Conservation (phyloP, 768 basidiomycete species). For the Calocybe gangraenosa region DNA sequence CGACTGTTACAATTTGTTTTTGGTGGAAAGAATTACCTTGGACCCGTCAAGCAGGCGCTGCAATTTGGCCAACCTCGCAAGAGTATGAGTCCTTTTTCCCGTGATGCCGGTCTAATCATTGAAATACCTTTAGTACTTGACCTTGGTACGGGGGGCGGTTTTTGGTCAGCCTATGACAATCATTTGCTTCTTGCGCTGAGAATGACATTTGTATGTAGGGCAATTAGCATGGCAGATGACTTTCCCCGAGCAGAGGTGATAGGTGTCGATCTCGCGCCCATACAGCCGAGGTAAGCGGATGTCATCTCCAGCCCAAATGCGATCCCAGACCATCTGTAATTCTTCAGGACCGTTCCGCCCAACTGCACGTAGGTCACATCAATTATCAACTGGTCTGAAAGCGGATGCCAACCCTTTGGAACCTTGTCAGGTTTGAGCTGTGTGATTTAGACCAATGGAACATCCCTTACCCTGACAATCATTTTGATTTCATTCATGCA, state of each 20-base stretch:
- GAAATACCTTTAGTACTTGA: slow-evolving; percentile 47
- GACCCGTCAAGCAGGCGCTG: slow-evolving; percentile 57
- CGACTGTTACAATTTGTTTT: slow-evolving; percentile 66
- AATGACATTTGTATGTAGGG: slow-evolving; percentile 35
- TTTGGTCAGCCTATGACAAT: slow-evolving; percentile 39
- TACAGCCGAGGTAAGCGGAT: slow-evolving; percentile 57
- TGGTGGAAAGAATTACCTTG: slow-evolving; percentile 58
- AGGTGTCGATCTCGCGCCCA: slow-evolving; percentile 68
- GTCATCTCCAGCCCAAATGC: background rate
- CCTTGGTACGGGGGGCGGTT: slow-evolving; percentile 64
- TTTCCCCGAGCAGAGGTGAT: slow-evolving; percentile 64
- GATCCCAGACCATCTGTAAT: slow-evolving; percentile 1
- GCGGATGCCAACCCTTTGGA: slow-evolving; percentile 6
- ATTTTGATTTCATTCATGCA: slow-evolving; percentile 69
- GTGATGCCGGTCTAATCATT: slow-evolving; percentile 12
- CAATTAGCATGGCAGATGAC: slow-evolving; percentile 70
- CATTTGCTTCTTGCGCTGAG: background rate
- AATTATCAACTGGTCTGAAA: background rate
- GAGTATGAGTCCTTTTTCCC: slow-evolving; percentile 24
- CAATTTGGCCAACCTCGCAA: slow-evolving; percentile 44
- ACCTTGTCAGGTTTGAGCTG: slow-evolving; percentile 54
- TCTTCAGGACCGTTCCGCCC: slow-evolving; percentile 52
- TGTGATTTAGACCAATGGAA: slow-evolving; percentile 60
- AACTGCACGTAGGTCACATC: slow-evolving; percentile 63
- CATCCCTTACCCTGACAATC: slow-evolving; percentile 58